Evolutionary conservation across 805 yeast species (phyloP), one percentile per base, ranked within the genome.

Genomic region (Kodamaea neixiangensis): DNA sequence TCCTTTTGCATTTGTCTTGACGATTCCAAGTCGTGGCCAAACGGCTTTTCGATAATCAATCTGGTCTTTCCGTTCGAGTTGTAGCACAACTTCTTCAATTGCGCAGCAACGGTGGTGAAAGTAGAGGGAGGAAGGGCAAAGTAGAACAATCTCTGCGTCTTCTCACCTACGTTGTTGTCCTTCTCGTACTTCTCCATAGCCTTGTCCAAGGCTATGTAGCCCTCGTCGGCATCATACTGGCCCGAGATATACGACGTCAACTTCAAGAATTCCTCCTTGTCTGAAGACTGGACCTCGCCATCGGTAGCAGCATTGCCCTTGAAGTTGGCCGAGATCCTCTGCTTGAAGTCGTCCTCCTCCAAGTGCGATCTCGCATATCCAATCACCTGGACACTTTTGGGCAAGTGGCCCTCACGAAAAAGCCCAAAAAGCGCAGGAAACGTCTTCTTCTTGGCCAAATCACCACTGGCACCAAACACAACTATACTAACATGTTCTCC

Each of bases 401-500:
- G 89, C 50, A 93, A 76, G 57, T 82, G 83, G 38, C 96, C 96
- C 66, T 92, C 76, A 37, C 67, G 59, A 61, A 61, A 82, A 35
- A 88, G 76, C 9, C 94, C 96, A 61, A 87, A 87, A 17, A 88
- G 71, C 3, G 94, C 93, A 7, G 96, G 96, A 72, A 89, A 90
- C 2, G 97, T 92, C 75, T 92, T 92, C 84, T 92, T 92, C 75
- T 89, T 90, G 50, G 97, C 97, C 57, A 92, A 77, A 68, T 92
- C 97, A 47, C 97, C 97, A 18, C 96, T 88, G 41, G 97, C 97
- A 48, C 97, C 97, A 61, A 91, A 87, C 25, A 92, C 96, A 21
- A 86, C 89, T 61, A 92, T 78, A 40, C 82, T 76, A 7, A 89
- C 84, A 70, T 87, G 73, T 56, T 86, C 81, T 53, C 80, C 83